Evolutionary conservation across 108 stramenopile species (phyloP).

Genomic region (Halocafeteria seosinensis): DNA sequence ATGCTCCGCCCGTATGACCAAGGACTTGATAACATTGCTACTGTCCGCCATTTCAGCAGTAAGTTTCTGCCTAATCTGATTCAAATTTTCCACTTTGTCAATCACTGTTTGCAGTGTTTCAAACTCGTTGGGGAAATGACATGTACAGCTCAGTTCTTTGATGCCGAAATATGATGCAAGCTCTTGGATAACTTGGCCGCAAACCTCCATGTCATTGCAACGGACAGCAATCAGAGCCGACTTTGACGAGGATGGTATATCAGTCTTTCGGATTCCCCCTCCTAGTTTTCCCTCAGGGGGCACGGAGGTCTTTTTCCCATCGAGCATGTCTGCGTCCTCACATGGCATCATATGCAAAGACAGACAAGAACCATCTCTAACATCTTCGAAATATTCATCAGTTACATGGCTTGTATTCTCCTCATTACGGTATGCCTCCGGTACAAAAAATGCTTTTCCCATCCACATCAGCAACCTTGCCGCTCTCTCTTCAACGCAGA

Average conservation of each 20-base stretch:
- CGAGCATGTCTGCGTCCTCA: no score
- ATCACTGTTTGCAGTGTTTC: background rate
- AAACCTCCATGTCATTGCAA: background rate
- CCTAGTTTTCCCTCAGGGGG: no score
- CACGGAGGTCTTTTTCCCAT: no score
- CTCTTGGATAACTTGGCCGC: background rate
- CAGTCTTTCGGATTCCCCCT: no score
- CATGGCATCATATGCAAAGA: no score
- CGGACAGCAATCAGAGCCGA: no score
- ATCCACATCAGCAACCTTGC: background rate
- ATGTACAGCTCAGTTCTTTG: background rate
- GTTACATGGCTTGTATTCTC: no score
- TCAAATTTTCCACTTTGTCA: background rate
- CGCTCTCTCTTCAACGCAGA: background rate
- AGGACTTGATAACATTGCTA: slow-evolving; percentile 24
- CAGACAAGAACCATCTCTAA: no score
- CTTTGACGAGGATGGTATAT: no score
- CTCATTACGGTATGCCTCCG: no score
- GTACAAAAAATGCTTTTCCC: background rate
- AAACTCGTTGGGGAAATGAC: background rate
- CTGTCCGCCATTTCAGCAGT: slow-evolving; percentile 44
- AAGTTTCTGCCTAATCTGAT: slow-evolving; percentile 17
- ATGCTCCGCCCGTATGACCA: slow-evolving; percentile 38
- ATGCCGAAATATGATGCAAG: background rate
- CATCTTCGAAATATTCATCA: no score